A percentile compares a stretch with the other conserved stretches of the same genome.
These are phyloP conservation scores for Helianthus annuus DNA, from an alignment of 129 eudicot genomes.

Conservation along the genomic window HanXRQr2.0-SUNRISE NC_035447.2:358069-358568, in stretches of 20 bases:
- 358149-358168: background rate
- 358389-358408: constrained; percentile 9
- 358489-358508: constrained; percentile 22
- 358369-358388: background rate
- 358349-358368: constrained; percentile 20
- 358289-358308: background rate
- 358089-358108: background rate
- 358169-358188: background rate
- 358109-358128: background rate
- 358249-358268: background rate
- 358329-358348: constrained; percentile 30
- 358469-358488: background rate
- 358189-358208: too few species aligned
- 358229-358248: background rate
- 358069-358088: background rate
- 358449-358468: constrained; percentile 32
- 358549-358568: background rate
- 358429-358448: constrained; percentile 12
- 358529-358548: constrained; percentile 5
- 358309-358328: constrained; percentile 37
- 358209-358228: background rate
- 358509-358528: constrained; percentile 29
- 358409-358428: constrained; percentile 15
- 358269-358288: background rate
- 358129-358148: background rate